These are phyloP conservation scores for Kandelia obovata DNA, from an alignment of 345 rosid genomes.

Conservation along the genomic window DNA sequence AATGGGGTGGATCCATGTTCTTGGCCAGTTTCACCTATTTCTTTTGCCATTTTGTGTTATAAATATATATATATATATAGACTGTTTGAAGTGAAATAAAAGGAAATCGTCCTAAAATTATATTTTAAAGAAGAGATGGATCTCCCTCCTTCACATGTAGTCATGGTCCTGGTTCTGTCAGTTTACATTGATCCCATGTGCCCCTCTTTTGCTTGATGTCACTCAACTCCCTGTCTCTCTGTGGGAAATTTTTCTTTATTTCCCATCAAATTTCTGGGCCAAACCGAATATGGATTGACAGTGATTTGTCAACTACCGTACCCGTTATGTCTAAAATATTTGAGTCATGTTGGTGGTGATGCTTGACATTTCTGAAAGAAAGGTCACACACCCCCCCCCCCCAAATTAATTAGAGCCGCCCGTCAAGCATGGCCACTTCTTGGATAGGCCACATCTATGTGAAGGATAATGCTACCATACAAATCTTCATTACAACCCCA, in stretches of 20 bases:
- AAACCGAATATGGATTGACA: conserved; percentile 9
- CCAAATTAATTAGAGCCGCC: neutral
- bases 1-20: conserved; percentile 55
- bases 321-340: conserved; percentile 4
- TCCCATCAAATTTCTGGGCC: neutral
- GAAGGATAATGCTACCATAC: no score
- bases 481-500: no score
- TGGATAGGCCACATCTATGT: no score
- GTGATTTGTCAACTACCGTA: conserved; percentile 24
- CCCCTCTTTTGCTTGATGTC: conserved; percentile 7
- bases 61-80: neutral
- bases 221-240: neutral
- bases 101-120: neutral
- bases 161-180: neutral
- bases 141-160: conserved; percentile 7
- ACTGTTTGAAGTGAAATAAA: neutral
- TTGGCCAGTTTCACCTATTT: neutral
- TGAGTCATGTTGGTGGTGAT: neutral
- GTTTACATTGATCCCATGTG: conserved; percentile 15
- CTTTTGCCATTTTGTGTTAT: neutral
- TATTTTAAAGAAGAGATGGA: neutral
- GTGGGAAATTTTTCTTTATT: neutral
- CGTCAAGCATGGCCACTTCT: no score
- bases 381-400: neutral
- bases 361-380: neutral